A percentile compares a stretch with the other conserved stretches of the same genome.
Evolutionary conservation across 2,329 filamentous ascomycete species (phyloP).

Genomic region (Venturia carpophila): DNA sequence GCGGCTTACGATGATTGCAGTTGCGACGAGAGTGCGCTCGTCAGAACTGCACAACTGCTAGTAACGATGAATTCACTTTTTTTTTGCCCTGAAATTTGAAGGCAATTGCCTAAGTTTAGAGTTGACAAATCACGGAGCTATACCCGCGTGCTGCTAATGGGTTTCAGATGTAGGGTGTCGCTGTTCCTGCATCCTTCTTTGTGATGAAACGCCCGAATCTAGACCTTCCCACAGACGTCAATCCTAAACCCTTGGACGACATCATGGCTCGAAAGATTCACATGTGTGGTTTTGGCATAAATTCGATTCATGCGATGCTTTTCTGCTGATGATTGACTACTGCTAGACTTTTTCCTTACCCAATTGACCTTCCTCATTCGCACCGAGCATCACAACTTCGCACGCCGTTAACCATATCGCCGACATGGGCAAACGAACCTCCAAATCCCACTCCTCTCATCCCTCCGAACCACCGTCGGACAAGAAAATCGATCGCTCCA

Average conservation of each 20-base stretch:
- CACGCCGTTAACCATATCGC: no score
- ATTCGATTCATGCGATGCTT: background rate
- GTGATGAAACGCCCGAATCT: background rate
- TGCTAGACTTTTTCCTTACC: background rate
- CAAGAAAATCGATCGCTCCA: conserved; percentile 1
- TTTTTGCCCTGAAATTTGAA: background rate
- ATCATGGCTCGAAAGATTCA: background rate
- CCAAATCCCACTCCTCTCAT: background rate
- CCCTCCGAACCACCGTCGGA: background rate
- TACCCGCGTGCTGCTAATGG: background rate
- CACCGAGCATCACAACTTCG: no score
- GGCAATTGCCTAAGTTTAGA: background rate
- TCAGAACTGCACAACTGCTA: background rate
- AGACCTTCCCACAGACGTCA: background rate
- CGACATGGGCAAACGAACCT: background rate
- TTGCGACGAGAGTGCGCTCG: background rate
- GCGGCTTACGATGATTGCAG: background rate
- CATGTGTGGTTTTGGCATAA: background rate
- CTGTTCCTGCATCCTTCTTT: background rate
- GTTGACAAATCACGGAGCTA: background rate
- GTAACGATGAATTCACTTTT: background rate
- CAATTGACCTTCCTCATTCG: background rate
- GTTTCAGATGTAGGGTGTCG: background rate
- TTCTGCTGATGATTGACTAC: background rate
- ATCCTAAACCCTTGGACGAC: background rate